Evolutionary conservation across 1,284 basidiomycete genomes (phyloP).

Genomic region (Cryptococcus sp.): DNA sequence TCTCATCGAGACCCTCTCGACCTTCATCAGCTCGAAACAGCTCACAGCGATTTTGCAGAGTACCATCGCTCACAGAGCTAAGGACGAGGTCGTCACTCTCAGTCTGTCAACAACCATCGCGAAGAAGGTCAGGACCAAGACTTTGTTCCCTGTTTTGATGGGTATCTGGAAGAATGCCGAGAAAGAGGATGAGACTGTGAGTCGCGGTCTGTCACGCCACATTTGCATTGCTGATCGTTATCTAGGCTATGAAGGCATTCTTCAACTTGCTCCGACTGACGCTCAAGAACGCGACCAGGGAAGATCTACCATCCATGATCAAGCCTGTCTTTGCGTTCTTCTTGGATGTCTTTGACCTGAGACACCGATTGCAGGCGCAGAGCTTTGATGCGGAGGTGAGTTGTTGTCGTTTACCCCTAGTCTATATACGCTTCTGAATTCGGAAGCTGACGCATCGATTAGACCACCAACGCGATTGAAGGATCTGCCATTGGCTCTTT

Average conservation of each 20-base stretch:
- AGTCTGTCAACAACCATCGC: constrained; percentile 60
- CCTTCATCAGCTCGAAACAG: constrained; percentile 53
- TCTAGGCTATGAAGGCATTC: constrained; percentile 54
- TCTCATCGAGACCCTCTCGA: constrained; percentile 50
- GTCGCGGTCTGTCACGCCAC: too few species aligned
- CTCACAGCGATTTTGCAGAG: constrained; percentile 49
- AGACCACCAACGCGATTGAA: constrained; percentile 51
- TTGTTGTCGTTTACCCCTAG: constrained; percentile 7
- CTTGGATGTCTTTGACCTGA: constrained; percentile 73
- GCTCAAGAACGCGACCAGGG: constrained; percentile 65
- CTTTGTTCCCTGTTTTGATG: constrained; percentile 65
- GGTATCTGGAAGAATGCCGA: constrained; percentile 50
- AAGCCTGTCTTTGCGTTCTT: constrained; percentile 78
- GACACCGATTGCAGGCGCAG: constrained; percentile 52
- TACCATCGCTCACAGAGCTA: constrained; percentile 36
- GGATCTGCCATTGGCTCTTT: constrained; percentile 66
- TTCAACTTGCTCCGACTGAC: constrained; percentile 68
- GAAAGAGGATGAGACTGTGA: constrained; percentile 22
- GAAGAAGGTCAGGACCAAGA: constrained; percentile 68
- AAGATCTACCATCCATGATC: constrained; percentile 68
- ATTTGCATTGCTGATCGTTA: too few species aligned
- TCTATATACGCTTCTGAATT: neutral
- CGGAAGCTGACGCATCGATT: neutral
- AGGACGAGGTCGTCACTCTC: constrained; percentile 24
- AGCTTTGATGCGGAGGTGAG: constrained; percentile 51